A percentile compares a stretch with the other conserved stretches of the same genome.
Conservation (phyloP, 352 stramenopile genomes). For the Phytophthora idaei region DNA sequence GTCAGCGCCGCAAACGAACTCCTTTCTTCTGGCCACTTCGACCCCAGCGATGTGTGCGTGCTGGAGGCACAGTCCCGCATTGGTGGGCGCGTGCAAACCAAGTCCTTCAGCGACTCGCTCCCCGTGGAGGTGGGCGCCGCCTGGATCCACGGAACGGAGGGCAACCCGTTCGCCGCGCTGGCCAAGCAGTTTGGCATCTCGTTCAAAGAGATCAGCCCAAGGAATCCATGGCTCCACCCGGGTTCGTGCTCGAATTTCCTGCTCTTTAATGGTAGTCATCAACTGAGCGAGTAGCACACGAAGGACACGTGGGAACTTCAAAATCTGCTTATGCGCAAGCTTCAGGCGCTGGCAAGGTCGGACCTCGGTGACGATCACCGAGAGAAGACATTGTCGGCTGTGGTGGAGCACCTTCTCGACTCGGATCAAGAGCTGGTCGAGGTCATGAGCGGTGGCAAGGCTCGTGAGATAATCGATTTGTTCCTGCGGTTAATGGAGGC, state of each 20-base stretch:
- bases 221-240: constrained; percentile 69
- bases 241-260: constrained; percentile 57
- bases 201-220: constrained; percentile 57
- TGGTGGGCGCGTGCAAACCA: constrained; percentile 60
- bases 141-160: constrained; percentile 62
- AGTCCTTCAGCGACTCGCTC: constrained; percentile 48
- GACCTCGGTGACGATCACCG: constrained; percentile 15
- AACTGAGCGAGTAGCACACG: constrained; percentile 42
- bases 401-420: constrained; percentile 43
- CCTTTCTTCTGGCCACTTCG: constrained; percentile 41
- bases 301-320: constrained; percentile 51
- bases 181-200: constrained; percentile 51
- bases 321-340: constrained; percentile 49
- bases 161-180: constrained; percentile 49
- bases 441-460: constrained; percentile 22
- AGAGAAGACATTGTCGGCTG: constrained; percentile 38
- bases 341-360: constrained; percentile 43
- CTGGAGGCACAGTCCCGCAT: constrained; percentile 57
- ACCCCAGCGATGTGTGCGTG: constrained; percentile 42
- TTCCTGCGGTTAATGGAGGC: constrained; percentile 51
- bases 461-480: constrained; percentile 24
- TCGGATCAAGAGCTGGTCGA: constrained; percentile 37
- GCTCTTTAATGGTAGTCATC: constrained; percentile 38
- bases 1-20: constrained; percentile 53
- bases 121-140: constrained; percentile 61